Evolutionary conservation across 1,284 basidiomycete genomes (phyloP), one percentile per base, ranked within the genome.

Genomic region (Irpex sp.): DNA sequence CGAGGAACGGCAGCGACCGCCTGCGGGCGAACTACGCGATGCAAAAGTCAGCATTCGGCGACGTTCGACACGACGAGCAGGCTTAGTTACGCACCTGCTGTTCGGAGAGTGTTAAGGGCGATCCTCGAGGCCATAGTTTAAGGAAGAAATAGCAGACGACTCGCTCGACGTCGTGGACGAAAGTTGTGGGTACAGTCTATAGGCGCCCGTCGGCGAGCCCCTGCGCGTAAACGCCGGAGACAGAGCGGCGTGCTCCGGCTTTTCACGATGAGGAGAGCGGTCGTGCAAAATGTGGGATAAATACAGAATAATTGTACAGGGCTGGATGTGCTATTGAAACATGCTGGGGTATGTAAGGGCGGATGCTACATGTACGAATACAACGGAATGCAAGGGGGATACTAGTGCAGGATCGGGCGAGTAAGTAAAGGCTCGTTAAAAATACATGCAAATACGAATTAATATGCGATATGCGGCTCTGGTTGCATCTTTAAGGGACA

Each of bases 81-180:
- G 10, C 4, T 10, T 19, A 14, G 23, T 8, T 35, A 72, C 81
- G 61, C 66, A 85, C 88, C 83, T 69, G 83, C 82, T 63, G 81
- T 80, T 75, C 84, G 79, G 71, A 90, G 77, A 61, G 87, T 78
- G 76, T 76, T 82, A 66, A 86, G 71, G 73, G 85, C 86, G 73
- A 89, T 83, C 81, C 87, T 86, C 71, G 86, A 87, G 63, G 87
- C 85, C 87, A 90, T 88, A 63, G 58, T 61, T 45, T 57, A 65
- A 23, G 58, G 58, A 63, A 57, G 28, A 16, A 63, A 52, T 63
- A 67, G 66, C 61, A 60, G 64, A 64, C 62, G 62, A 67, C 63
- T 65, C 66, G 63, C 66, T 60, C 37, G 59, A 61, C 56, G 62
- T 63, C 59, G 62, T 56, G 55, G 59, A 58, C 51, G 59, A 55